Percentiles rank a stretch among this genome's conserved stretches.
Evolutionary conservation across 1,284 basidiomycete species (phyloP).

Genomic region (Ganoderma leucocontextum): DNA sequence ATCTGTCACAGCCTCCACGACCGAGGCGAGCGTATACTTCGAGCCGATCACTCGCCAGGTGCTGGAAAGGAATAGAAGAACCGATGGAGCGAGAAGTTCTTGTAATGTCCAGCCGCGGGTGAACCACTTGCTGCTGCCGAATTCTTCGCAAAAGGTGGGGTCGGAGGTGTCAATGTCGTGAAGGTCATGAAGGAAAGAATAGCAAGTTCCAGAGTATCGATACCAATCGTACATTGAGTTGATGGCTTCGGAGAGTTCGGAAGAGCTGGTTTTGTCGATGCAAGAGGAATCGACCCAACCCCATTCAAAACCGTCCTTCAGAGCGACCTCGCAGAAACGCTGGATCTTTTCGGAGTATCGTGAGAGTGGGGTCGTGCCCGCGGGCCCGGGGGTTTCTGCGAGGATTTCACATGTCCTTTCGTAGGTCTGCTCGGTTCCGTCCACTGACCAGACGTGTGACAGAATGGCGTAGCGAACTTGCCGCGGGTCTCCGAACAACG

Average conservation of each 20-base stretch:
- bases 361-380: background rate
- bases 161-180: constrained; percentile 3
- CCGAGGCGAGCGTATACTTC: constrained; percentile 9
- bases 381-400: background rate
- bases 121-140: constrained; percentile 14
- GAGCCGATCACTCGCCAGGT: constrained; percentile 14
- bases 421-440: constrained; percentile 2
- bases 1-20: constrained; percentile 8
- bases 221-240: constrained; percentile 21
- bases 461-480: constrained; percentile 13
- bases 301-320: constrained; percentile 11
- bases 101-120: constrained; percentile 14
- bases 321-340: constrained; percentile 14
- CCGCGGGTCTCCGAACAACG: background rate
- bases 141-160: background rate
- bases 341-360: constrained; percentile 8
- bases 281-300: constrained; percentile 15
- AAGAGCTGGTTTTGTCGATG: constrained; percentile 22
- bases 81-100: constrained; percentile 11
- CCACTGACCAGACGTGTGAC: constrained; percentile 7
- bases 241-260: constrained; percentile 16
- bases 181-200: constrained; percentile 19
- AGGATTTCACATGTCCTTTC: background rate
- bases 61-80: constrained; percentile 13
- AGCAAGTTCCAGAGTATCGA: constrained; percentile 9